Evolutionary conservation across 768 basidiomycete species (phyloP).

Genomic region (Leucosporidium yakuticum): DNA sequence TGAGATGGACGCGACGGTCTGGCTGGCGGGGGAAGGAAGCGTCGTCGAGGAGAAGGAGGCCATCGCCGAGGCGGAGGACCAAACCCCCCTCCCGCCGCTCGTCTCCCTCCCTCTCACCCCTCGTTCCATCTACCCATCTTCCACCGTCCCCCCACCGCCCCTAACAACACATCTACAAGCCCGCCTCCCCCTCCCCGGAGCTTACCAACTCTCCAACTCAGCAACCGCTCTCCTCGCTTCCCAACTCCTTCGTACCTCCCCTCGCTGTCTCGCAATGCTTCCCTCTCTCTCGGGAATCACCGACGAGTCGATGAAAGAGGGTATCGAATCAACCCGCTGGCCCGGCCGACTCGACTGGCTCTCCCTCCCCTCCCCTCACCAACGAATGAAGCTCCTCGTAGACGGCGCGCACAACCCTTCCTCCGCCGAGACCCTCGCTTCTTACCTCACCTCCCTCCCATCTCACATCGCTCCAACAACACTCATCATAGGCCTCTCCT

Average conservation of each 20-base stretch:
- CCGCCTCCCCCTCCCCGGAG: constrained; percentile 62
- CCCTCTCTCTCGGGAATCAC: constrained; percentile 47
- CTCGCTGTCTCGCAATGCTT: constrained; percentile 38
- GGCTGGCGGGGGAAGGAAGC: constrained; percentile 46
- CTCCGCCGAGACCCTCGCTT: constrained; percentile 61
- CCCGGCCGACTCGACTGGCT: constrained; percentile 71
- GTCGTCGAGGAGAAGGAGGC: constrained; percentile 41
- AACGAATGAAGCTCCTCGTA: constrained; percentile 53
- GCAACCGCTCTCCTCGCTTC: constrained; percentile 61
- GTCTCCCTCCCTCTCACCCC: constrained; percentile 7
- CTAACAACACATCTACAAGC: background rate
- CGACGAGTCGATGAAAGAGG: constrained; percentile 51
- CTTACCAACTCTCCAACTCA: constrained; percentile 82
- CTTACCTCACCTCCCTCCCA: constrained; percentile 55
- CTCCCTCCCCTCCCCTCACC: constrained; percentile 21
- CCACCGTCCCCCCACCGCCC: background rate
- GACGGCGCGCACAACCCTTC: constrained; percentile 94
- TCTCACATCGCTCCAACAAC: constrained; percentile 48
- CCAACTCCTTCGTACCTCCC: constrained; percentile 52
- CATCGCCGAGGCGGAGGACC: background rate
- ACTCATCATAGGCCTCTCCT: constrained; percentile 73
- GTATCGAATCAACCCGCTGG: constrained; percentile 64
- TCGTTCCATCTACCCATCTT: background rate
- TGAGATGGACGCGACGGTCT: constrained; percentile 50
- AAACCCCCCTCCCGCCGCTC: background rate